A percentile compares a stretch with the other conserved stretches of the same genome.
These are phyloP conservation scores for Phyllosticta paracitricarpa DNA, from an alignment of 2,329 filamentous ascomycete genomes.

Conservation along the genomic window DNA sequence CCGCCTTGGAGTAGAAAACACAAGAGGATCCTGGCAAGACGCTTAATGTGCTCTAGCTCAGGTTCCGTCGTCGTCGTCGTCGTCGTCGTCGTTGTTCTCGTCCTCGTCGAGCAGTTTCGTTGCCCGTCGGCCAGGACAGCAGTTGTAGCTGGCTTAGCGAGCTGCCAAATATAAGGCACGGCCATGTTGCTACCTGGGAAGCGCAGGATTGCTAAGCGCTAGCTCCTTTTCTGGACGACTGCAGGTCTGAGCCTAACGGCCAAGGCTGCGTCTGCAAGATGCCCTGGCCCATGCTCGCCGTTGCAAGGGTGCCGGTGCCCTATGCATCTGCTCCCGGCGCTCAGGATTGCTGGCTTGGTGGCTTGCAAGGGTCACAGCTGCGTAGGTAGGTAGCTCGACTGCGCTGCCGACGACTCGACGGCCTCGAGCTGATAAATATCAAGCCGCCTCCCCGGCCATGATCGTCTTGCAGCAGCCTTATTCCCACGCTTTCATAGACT, in stretches of 20 bases:
- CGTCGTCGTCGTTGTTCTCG: no score
- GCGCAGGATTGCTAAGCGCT: slow-evolving; percentile 11
- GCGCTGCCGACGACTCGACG: slow-evolving; percentile 12
- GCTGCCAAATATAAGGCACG: slow-evolving; percentile 19
- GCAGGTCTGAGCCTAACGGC: slow-evolving; percentile 16
- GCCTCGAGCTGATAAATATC: slow-evolving; percentile 19
- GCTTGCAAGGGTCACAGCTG: slow-evolving; percentile 13
- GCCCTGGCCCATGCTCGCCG: slow-evolving; percentile 10
- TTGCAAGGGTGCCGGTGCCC: slow-evolving; percentile 14
- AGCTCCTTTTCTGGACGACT: slow-evolving; percentile 12
- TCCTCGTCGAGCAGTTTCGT: no score
- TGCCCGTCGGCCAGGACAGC: background rate
- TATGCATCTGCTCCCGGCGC: slow-evolving; percentile 13
- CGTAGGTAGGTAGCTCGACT: background rate
- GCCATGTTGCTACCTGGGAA: background rate
- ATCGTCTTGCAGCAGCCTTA: slow-evolving; percentile 9
- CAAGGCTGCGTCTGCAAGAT: slow-evolving; percentile 13
- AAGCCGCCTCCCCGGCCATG: slow-evolving; percentile 16
- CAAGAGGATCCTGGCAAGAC: background rate
- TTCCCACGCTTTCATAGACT: slow-evolving; percentile 7
- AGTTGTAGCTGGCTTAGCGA: slow-evolving; percentile 14
- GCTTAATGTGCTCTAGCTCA: no score
- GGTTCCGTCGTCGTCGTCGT: no score
- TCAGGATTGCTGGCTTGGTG: slow-evolving; percentile 14
- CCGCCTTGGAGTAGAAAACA: background rate